Conservation (phyloP, 1,139 yeast genomes). For the Suhomyces coccinellae region DNA sequence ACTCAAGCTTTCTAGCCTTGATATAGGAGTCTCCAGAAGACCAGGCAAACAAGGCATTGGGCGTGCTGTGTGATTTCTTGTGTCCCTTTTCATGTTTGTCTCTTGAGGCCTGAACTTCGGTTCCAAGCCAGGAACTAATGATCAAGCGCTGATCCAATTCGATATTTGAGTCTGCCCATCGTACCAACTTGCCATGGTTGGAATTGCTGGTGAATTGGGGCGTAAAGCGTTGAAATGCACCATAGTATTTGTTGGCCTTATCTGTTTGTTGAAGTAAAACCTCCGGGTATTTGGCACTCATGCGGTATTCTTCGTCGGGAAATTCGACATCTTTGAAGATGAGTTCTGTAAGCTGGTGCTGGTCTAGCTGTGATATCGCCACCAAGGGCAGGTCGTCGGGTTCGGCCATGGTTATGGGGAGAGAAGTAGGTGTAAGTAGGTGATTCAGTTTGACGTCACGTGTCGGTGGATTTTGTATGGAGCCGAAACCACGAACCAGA, state of each 20-base stretch:
- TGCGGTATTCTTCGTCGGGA: constrained; percentile 2
- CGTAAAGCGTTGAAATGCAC: constrained; percentile 36
- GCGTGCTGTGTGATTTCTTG: constrained; percentile 16
- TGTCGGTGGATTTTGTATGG: not conserved
- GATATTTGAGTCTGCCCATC: constrained; percentile 37
- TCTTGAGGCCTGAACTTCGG: constrained; percentile 13
- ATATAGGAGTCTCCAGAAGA: constrained; percentile 46
- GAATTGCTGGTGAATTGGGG: constrained; percentile 34
- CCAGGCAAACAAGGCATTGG: constrained; percentile 46
- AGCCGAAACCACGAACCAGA: not conserved
- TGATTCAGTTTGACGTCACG: constrained; percentile 1
- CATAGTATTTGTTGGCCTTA: constrained; percentile 34
- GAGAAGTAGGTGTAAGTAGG: not conserved
- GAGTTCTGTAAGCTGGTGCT: constrained; percentile 1
- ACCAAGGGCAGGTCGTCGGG: constrained; percentile 1
- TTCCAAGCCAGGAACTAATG: constrained; percentile 31
- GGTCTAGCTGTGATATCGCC: constrained; percentile 1
- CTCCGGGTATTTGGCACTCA: constrained; percentile 33
- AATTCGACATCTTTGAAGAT: constrained; percentile 5
- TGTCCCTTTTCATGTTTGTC: constrained; percentile 2
- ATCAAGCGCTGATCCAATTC: constrained; percentile 30
- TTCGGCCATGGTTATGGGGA: constrained; percentile 1
- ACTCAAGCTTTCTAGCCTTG: constrained; percentile 33
- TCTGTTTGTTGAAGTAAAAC: constrained; percentile 32
- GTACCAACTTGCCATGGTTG: constrained; percentile 22